phyloP scores from a whole-genome alignment of 1,284 basidiomycete species.

The Stereum hirsutum region DNA sequence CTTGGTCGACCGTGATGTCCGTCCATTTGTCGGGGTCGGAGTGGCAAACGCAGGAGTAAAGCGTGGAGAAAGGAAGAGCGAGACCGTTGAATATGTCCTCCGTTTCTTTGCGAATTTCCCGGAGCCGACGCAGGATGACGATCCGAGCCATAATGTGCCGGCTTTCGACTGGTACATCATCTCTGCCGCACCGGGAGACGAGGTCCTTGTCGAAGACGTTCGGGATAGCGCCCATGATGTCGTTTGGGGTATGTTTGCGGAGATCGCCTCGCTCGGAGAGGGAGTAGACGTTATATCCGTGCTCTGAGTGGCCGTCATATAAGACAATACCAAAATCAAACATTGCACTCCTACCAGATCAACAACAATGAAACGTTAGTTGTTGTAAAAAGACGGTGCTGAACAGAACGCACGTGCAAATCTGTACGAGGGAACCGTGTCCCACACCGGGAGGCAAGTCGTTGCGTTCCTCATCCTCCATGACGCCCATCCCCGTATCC shows the following conservation, averaged over 20 bases:
- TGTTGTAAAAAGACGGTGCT: not conserved
- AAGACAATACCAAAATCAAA: not conserved
- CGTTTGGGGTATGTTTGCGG: constrained; percentile 16
- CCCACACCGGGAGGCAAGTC: not conserved
- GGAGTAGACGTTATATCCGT: not conserved
- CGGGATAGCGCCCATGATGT: constrained; percentile 52
- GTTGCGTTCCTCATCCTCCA: too few species aligned
- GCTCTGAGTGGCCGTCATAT: not conserved
- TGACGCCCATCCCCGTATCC: not conserved
- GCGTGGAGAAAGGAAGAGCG: constrained; percentile 16
- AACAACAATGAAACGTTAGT: not conserved
- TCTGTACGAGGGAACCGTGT: constrained; percentile 10
- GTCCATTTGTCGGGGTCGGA: constrained; percentile 40
- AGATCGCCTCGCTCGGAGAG: constrained; percentile 5
- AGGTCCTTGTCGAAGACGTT: constrained; percentile 38
- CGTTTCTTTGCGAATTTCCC: constrained; percentile 35
- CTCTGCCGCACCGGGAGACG: constrained; percentile 36
- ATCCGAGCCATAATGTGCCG: constrained; percentile 42
- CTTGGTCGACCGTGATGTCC: constrained; percentile 37
- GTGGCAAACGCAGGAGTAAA: constrained; percentile 42
- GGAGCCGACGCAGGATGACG: constrained; percentile 42
- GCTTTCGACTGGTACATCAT: constrained; percentile 14
- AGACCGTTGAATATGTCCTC: constrained; percentile 30
- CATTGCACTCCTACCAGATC: not conserved
- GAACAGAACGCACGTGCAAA: constrained; percentile 7